Evolutionary conservation across 495 filamentous ascomycete genomes (phyloP), one percentile per base, ranked within the genome.

Genomic region (Hypomontagnella monticulosa): DNA sequence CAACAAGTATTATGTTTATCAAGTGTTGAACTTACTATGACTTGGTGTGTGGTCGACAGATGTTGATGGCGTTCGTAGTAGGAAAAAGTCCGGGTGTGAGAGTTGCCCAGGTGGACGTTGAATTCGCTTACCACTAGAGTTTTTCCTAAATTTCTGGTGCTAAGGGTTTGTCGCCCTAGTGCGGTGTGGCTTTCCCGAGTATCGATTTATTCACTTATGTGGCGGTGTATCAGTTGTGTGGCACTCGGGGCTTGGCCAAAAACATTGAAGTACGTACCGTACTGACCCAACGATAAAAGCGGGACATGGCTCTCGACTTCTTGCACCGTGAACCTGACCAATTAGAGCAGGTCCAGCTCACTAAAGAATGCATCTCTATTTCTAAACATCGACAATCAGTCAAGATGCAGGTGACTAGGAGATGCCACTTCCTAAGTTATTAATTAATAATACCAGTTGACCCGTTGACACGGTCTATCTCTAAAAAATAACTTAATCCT

Each of bases 11-110:
- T 27, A 38, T 38, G 27, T 33, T 48, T n/a, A n/a, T n/a, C n/a
- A 47, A 37, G 16, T 44, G 58, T 27, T 57, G 15, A 57, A 68
- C 80, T 71, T 78, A 82, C 80, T 78, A 66, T 82, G 78, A 76
- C 64, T 72, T 74, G 69, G 19, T 67, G 51, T 72, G 62, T 69
- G 62, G 71, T 71, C 60, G 57, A 27, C 23, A 60, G 42, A 52
- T 63, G 51, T 52, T 64, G 57, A 66, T 66, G 61, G 19, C 51
- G 66, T 57, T 65, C 34, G 57, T 60, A 51, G 46, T 59, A 58
- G 62, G 69, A 61, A 72, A 61, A 69, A 61, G 61, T 52, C 37
- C 61, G 51, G 60, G 57, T 46, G 14, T 47, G 42, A 43, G 57
- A 51, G 49, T 67, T 60, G n/a, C n/a, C n/a, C n/a, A n/a, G n/a